Evolutionary conservation across 2,329 filamentous ascomycete species (phyloP), one percentile per base, ranked within the genome.

Genomic region (Trichoderma arundinaceum): DNA sequence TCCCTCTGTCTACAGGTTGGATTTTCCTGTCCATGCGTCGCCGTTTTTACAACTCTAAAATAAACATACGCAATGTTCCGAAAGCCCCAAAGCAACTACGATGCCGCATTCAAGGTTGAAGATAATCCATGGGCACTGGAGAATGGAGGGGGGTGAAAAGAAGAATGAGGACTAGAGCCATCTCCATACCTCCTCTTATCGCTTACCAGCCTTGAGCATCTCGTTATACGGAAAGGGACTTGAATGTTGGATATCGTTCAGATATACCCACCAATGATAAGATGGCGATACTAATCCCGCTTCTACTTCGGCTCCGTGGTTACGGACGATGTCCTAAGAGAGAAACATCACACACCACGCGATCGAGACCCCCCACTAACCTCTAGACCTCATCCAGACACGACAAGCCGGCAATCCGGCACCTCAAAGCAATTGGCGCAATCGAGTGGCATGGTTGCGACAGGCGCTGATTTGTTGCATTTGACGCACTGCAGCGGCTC

Each of bases 21-120:
- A 22, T 12, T 10, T 19, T 53, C 32, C 4, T 28, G 1, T n/a
- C 41, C 2, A 46, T 46, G 39, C 49, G 17, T 38, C 59, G 39
- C 28, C 17, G 49, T 13, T 15, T 53, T 39, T 17, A 63, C 28
- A 63, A 38, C 28, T 63, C 32, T 54, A 46, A 53, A 46, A 54
- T 54, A 44, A 54, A 63, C 59, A 54, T 54, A 54, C n/a, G 39
- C 48, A 63, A 44, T 46, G 5, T 7, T n/a, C 49, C 59, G 49
- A 46, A 54, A 22, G 17, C 32, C 9, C 32, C 49, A 44, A 41
- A 17, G 38, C 7, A n/a, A 54, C 17, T 44, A 15, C 48, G n/a
- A 33, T n/a, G 12, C 35, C 33, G 44, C 44, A 52, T 61, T 12
- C 10, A 17, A 32, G 1, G n/a, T 32, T 22, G 2, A 46, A 22